Percentiles rank a stretch among this genome's conserved stretches.
Conservation (phyloP, 164 flowering plant genomes). For the Kingdonia uniflora region DNA sequence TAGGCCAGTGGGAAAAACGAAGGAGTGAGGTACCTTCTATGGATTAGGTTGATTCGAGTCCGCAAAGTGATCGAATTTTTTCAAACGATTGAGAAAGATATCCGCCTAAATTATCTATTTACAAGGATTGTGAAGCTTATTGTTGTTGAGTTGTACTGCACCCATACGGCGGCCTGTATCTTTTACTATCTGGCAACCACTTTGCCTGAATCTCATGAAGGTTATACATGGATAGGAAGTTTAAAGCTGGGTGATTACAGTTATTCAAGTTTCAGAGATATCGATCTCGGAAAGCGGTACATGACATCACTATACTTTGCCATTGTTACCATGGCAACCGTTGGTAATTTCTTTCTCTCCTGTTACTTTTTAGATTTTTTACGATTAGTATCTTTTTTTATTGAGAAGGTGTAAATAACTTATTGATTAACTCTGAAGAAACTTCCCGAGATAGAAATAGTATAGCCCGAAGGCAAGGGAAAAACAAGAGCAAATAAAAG, state of each 20-base stretch:
- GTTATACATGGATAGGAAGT: constrained; percentile 83
- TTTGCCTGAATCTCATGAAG: constrained; percentile 52
- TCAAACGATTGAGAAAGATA: constrained; percentile 57
- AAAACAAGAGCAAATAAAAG: too few species aligned
- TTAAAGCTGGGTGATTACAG: constrained; percentile 62
- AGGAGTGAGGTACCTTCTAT: constrained; percentile 51
- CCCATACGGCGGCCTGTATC: constrained; percentile 83
- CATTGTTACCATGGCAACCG: constrained; percentile 80
- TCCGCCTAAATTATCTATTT: constrained; percentile 52
- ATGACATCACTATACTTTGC: constrained; percentile 70
- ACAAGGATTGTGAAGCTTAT: constrained; percentile 67
- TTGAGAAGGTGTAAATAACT: too few species aligned
- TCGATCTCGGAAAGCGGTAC: constrained; percentile 57
- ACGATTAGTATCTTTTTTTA: too few species aligned
- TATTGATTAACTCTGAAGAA: too few species aligned
- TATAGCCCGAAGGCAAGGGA: too few species aligned
- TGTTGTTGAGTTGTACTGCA: constrained; percentile 65
- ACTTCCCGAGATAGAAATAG: too few species aligned
- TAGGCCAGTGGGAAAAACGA: constrained; percentile 50
- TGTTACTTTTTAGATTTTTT: too few species aligned
- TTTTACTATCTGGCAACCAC: constrained; percentile 76
- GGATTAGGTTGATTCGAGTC: constrained; percentile 55
- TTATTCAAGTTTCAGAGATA: constrained; percentile 54
- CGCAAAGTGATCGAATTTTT: constrained; percentile 40
- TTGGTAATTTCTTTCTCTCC: constrained; percentile 39